Evolutionary conservation across 192 early-diverging fungal genomes (phyloP).

Genomic region (Glomus cerebriforme): DNA sequence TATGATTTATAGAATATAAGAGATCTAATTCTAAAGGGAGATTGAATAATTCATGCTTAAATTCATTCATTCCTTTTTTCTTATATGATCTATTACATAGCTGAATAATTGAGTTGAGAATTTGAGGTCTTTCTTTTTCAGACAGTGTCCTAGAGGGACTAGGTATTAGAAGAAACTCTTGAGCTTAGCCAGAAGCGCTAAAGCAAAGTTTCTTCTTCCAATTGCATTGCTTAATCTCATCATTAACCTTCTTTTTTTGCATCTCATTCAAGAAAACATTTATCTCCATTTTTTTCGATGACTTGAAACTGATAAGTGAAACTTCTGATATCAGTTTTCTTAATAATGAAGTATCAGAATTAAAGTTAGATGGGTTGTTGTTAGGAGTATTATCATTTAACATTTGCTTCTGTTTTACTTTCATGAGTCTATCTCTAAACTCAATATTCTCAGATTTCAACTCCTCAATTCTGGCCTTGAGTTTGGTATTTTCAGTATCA

Average conservation of each 20-base stretch:
- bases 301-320: neutral
- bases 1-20: neutral
- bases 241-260: slow-evolving; percentile 15
- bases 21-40: neutral
- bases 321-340: neutral
- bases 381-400: too few species aligned
- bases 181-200: neutral
- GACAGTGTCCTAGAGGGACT: too few species aligned
- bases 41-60: slow-evolving; percentile 7
- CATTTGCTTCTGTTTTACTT: too few species aligned
- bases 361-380: too few species aligned
- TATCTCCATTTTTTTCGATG: neutral
- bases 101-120: neutral
- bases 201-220: neutral
- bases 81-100: neutral
- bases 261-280: neutral
- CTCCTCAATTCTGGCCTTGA: too few species aligned
- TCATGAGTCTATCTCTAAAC: too few species aligned
- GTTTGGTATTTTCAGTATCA: too few species aligned
- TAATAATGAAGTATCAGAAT: too few species aligned
- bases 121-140: neutral
- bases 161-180: slow-evolving; percentile 5
- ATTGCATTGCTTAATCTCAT: neutral
- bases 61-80: slow-evolving; percentile 7
- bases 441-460: too few species aligned